A percentile compares a stretch with the other conserved stretches of the same genome.
Evolutionary conservation across 2,329 filamentous ascomycete genomes (phyloP).

Genomic region (Bretziella fagacearum): DNA sequence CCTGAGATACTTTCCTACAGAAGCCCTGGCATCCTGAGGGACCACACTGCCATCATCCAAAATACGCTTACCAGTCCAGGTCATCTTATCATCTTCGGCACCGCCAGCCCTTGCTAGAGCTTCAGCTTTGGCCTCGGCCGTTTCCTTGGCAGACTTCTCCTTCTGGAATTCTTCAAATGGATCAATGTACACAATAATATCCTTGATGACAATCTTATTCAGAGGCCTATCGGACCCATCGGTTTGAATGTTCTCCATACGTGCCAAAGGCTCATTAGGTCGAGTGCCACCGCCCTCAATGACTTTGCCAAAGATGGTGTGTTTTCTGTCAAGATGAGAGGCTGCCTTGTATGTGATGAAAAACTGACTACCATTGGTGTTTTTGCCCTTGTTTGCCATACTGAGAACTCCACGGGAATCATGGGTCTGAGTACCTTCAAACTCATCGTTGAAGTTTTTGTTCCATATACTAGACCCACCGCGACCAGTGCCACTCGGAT

Average conservation of each 20-base stretch:
- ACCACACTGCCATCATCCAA: conserved; percentile 46
- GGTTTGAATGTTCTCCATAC: conserved; percentile 60
- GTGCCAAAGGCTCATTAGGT: conserved; percentile 41
- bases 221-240: conserved; percentile 62
- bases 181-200: conserved; percentile 76
- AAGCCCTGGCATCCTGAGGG: conserved; percentile 25
- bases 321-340: conserved; percentile 80
- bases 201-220: conserved; percentile 62
- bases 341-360: conserved; percentile 81
- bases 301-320: conserved; percentile 87
- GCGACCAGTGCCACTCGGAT: conserved; percentile 78
- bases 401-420: conserved; percentile 62
- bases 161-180: conserved; percentile 89
- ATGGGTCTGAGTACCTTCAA: conserved; percentile 78
- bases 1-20: conserved; percentile 66
- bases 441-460: conserved; percentile 85
- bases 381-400: conserved; percentile 98
- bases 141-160: conserved; percentile 49
- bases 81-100: conserved; percentile 74
- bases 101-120: conserved; percentile 48
- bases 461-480: conserved; percentile 89
- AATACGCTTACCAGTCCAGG: conserved; percentile 91
- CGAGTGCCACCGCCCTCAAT: conserved; percentile 44
- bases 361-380: conserved; percentile 89
- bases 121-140: conserved; percentile 38